Evolutionary conservation across 345 rosid genomes (phyloP).

Genomic region (Eutrema yunnanense): DNA sequence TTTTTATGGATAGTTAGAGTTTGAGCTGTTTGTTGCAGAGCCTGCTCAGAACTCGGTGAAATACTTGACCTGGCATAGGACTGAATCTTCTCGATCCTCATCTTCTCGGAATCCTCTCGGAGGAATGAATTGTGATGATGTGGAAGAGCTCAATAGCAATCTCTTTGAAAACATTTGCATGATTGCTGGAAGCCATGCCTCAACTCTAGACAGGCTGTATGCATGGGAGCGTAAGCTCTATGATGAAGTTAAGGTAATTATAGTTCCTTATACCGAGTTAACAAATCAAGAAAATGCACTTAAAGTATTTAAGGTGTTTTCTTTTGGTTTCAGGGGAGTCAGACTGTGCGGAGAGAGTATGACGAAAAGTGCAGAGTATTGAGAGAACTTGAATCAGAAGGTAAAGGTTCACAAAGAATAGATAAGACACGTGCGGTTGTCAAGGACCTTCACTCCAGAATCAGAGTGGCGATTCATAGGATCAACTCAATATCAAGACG

Average conservation of each 20-base stretch:
- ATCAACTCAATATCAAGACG: conserved; percentile 81
- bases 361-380: conserved; percentile 55
- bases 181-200: conserved; percentile 94
- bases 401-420: conserved; percentile 40
- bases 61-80: conserved; percentile 93
- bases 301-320: neutral
- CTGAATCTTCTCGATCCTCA: conserved; percentile 73
- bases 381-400: conserved; percentile 71
- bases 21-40: conserved; percentile 36
- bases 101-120: conserved; percentile 69
- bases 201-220: conserved; percentile 83
- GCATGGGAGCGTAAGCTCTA: conserved; percentile 99
- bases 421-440: conserved; percentile 86
- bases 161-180: conserved; percentile 65
- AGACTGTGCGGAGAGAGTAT: conserved; percentile 60
- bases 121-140: conserved; percentile 53
- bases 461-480: conserved; percentile 88
- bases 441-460: conserved; percentile 92
- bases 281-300: neutral
- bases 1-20: conserved; percentile 20
- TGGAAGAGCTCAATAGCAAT: conserved; percentile 54
- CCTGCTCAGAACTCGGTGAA: conserved; percentile 56
- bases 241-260: conserved; percentile 91
- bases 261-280: neutral
- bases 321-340: conserved; percentile 60